Percentiles rank a stretch among this genome's conserved stretches.
Conservation (phyloP, 2,329 filamentous ascomycete species). For the Aspergillus tanneri region DNA sequence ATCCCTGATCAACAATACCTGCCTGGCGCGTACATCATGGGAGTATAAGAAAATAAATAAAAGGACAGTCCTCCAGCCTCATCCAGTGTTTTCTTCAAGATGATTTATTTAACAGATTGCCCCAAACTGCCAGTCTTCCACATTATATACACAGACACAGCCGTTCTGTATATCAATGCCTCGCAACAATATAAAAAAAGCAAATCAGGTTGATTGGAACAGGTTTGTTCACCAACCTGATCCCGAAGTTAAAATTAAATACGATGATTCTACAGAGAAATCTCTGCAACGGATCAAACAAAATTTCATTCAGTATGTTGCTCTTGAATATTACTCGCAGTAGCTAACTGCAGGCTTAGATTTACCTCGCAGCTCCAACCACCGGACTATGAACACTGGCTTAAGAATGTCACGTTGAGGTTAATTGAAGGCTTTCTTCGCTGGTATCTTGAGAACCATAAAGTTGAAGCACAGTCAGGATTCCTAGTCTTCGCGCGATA, state of each 20-base stretch:
- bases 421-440: constrained; percentile 15
- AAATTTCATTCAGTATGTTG: constrained; percentile 6
- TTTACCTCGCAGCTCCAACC: constrained; percentile 9
- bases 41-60: too few relatives aligned
- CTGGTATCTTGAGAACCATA: constrained; percentile 17
- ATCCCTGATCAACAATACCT: too few relatives aligned
- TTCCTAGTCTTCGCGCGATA: constrained; percentile 16
- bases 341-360: too few relatives aligned
- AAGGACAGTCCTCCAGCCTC: too few relatives aligned
- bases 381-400: constrained; percentile 9
- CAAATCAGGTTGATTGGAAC: constrained; percentile 14
- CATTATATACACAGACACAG: too few relatives aligned
- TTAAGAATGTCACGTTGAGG: constrained; percentile 12
- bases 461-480: constrained; percentile 11
- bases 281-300: constrained; percentile 3
- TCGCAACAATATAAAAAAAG: too few relatives aligned
- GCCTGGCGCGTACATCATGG: too few relatives aligned
- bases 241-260: constrained; percentile 2
- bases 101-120: too few relatives aligned
- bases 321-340: constrained; percentile 1
- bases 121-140: too few relatives aligned
- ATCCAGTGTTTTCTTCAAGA: too few relatives aligned
- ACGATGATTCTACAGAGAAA: constrained; percentile 3
- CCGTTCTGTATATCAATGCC: too few relatives aligned
- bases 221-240: constrained; percentile 13